Base-by-base conservation (phyloP, 2,329 filamentous ascomycete species). In the Ascochyta pisi region DNA sequence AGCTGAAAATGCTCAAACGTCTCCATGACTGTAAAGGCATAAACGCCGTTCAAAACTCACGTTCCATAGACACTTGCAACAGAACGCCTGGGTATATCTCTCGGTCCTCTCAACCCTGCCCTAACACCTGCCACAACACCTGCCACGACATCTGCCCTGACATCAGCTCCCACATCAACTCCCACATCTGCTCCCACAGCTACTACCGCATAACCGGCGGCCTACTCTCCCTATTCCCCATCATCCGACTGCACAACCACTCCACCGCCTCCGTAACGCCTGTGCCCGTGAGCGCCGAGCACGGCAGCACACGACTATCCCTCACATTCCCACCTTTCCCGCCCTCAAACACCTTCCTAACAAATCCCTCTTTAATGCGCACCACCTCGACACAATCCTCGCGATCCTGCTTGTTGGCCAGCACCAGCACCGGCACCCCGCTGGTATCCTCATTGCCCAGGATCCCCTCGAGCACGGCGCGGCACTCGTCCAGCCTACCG, bases 341-440 rank as follows among this genome's bases (percentile, higher is more conserved):
- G 19, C 95, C 91, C 80, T 98, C 93, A 80, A 96, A 95, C 22
- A 99, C 93, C 79, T 90, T 92, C 78, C 96, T 89, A 47, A 99
- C 93, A 50, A 98, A 82, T 0, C 94, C 95, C 76, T 99, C 95
- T 79, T 99, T 99, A 73, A 99, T 97, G 63, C 92, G 83, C 57
- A 98, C 94, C 2, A 97, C 95, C 82, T 99, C 95, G 48, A 98
- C 91, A 66, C 94, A 98, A 77, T 98, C 95, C 77, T 99, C 95
- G 2, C 94, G 82, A 75, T 99, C 95, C 79, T 99, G 95, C 79
- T 99, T 99, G 75, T 99, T 99, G 58, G 95, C 95, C 63, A 99
- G 79, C 44, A 99, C 91, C 52, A 99, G 79, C 51, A 99, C 83
- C 22, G 95, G 95, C 59, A 99, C 92, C 12, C 95, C 94, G 67